Conservation (phyloP, 2,329 filamentous ascomycete species). For the Tolypocladium capitatum region DNA sequence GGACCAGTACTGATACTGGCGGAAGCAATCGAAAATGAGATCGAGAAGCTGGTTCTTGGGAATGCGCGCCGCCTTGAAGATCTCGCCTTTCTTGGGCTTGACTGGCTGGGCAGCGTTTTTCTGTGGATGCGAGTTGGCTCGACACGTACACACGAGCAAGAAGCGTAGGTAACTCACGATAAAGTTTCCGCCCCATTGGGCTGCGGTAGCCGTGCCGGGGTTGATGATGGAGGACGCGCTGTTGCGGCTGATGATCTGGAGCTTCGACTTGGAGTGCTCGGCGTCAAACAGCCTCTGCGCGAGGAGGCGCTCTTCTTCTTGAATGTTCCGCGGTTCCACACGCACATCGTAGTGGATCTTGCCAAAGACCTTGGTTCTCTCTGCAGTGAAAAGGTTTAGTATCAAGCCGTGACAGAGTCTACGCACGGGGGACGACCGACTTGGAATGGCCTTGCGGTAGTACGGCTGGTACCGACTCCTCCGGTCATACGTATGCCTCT, state of each 20-base stretch:
- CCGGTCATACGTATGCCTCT: constrained; percentile 33
- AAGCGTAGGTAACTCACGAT: constrained; percentile 34
- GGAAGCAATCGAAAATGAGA: constrained; percentile 71
- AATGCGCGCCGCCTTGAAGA: constrained; percentile 77
- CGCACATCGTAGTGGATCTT: constrained; percentile 65
- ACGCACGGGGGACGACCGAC: constrained; percentile 29
- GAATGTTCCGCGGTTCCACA: constrained; percentile 58
- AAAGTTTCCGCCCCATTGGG: constrained; percentile 31
- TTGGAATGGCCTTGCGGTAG: constrained; percentile 60
- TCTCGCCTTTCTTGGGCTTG: constrained; percentile 52
- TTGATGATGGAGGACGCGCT: constrained; percentile 41
- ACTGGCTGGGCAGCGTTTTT: constrained; percentile 35
- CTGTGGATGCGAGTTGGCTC: constrained; percentile 19
- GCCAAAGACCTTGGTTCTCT: constrained; percentile 65
- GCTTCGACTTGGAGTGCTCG: constrained; percentile 34
- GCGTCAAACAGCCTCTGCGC: constrained; percentile 41
- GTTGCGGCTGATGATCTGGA: constrained; percentile 35
- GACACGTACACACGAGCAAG: not conserved
- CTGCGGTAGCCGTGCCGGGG: constrained; percentile 30
- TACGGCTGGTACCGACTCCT: constrained; percentile 42
- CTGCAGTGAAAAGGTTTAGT: constrained; percentile 28
- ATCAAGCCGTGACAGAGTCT: not conserved
- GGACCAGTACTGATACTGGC: constrained; percentile 82
- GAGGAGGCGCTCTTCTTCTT: constrained; percentile 52
- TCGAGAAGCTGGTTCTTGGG: constrained; percentile 80